phyloP scores from a whole-genome alignment of 106 monocot species.

The Phalaenopsis equestris region DNA sequence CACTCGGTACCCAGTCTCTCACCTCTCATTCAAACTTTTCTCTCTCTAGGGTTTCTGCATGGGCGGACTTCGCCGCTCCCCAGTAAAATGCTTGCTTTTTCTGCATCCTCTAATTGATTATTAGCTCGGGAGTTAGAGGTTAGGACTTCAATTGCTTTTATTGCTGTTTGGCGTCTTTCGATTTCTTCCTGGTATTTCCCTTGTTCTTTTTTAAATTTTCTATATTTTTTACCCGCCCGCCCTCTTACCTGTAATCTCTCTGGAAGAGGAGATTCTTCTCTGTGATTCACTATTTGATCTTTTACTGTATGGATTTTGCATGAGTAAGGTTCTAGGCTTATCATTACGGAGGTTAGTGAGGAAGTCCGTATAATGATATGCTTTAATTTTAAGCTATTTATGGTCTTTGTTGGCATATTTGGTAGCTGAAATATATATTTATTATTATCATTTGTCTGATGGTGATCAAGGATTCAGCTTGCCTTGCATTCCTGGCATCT shows the following conservation, averaged over 20 bases:
- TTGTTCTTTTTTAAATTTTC: neutral
- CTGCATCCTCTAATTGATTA: neutral
- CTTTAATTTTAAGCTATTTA: neutral
- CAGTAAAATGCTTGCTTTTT: neutral
- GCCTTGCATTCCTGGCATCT: neutral
- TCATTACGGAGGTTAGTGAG: neutral
- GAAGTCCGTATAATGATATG: neutral
- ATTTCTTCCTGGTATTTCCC: neutral
- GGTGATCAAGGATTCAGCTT: neutral
- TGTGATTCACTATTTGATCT: neutral
- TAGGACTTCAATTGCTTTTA: neutral
- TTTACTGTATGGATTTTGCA: neutral
- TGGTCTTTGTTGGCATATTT: neutral
- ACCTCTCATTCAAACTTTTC: neutral
- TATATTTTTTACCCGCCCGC: neutral
- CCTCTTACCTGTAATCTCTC: neutral
- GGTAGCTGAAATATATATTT: neutral
- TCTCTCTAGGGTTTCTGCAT: conserved; percentile 1
- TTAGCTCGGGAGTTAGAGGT: no score
- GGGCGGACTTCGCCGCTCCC: neutral
- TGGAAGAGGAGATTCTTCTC: conserved; percentile 3
- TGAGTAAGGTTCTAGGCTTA: no score
- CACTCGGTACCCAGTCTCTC: neutral
- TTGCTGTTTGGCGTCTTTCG: neutral
- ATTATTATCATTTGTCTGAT: neutral